Conservation (phyloP, 768 basidiomycete genomes). For the Collybia sp. region DNA sequence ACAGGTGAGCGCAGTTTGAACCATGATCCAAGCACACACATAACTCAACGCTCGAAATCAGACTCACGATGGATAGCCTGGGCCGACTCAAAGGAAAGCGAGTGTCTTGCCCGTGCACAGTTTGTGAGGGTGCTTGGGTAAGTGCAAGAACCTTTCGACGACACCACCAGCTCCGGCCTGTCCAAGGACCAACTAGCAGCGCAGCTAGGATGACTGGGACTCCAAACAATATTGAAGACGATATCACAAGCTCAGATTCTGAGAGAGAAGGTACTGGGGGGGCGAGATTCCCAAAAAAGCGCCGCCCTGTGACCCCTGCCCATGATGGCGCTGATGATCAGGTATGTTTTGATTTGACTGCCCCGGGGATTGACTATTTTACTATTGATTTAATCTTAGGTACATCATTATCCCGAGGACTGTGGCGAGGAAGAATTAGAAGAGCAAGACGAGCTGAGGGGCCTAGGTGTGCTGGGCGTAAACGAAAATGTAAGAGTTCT, state of each 20-base stretch:
- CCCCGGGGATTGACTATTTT: too few relatives aligned
- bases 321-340: neutral
- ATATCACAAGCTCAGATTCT: slow-evolving; percentile 11
- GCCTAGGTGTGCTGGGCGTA: too few relatives aligned
- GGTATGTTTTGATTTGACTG: neutral
- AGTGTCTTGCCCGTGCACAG: too few relatives aligned
- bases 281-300: slow-evolving; percentile 1
- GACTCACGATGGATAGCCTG: neutral
- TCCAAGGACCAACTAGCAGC: neutral
- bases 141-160: neutral
- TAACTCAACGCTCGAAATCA: too few relatives aligned
- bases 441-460: too few relatives aligned
- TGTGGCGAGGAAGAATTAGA: too few relatives aligned
- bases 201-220: neutral
- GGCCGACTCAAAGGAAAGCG: neutral
- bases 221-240: slow-evolving; percentile 10
- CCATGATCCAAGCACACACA: neutral
- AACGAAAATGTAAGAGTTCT: too few relatives aligned
- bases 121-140: neutral
- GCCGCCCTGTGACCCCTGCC: neutral
- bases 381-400: too few relatives aligned
- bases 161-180: neutral
- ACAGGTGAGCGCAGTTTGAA: neutral
- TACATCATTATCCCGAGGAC: too few relatives aligned
- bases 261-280: slow-evolving; percentile 5